Evolutionary conservation across 1,139 yeast species (phyloP).

Genomic region (Saccharomycopsis phalli): DNA sequence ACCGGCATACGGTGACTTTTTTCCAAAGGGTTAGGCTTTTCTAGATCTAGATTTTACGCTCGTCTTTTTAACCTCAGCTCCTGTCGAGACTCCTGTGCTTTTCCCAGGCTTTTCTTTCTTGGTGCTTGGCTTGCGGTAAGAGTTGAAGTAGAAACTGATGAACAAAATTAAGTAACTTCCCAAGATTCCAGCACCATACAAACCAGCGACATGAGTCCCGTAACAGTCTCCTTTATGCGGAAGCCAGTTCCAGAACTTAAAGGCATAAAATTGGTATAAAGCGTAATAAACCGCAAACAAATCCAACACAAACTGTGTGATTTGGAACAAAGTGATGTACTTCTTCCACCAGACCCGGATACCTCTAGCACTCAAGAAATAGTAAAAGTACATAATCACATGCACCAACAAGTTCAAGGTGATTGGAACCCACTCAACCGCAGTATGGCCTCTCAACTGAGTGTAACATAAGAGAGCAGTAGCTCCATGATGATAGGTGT

Average conservation of each 20-base stretch:
- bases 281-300: conserved; percentile 87
- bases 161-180: conserved; percentile 85
- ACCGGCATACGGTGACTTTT: too few relatives aligned
- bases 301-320: conserved; percentile 86
- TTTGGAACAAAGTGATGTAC: conserved; percentile 97
- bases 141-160: conserved; percentile 86
- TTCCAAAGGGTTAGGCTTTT: conserved; percentile 15
- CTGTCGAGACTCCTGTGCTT: conserved; percentile 36
- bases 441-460: conserved; percentile 81
- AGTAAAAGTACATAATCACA: conserved; percentile 97
- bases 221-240: conserved; percentile 85
- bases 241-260: conserved; percentile 41
- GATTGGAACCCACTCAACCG: conserved; percentile 95
- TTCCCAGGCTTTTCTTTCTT: conserved; percentile 29
- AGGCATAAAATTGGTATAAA: conserved; percentile 71
- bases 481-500: conserved; percentile 97
- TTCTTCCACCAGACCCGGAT: conserved; percentile 99
- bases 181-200: conserved; percentile 80
- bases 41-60: conserved; percentile 19
- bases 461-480: conserved; percentile 94
- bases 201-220: conserved; percentile 90
- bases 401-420: conserved; percentile 84
- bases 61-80: conserved; percentile 24
- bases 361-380: conserved; percentile 88
- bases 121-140: conserved; percentile 51